A percentile compares a stretch with the other conserved stretches of the same genome.
Evolutionary conservation across 2,329 filamentous ascomycete species (phyloP).

Genomic region (Colletotrichum incanum): DNA sequence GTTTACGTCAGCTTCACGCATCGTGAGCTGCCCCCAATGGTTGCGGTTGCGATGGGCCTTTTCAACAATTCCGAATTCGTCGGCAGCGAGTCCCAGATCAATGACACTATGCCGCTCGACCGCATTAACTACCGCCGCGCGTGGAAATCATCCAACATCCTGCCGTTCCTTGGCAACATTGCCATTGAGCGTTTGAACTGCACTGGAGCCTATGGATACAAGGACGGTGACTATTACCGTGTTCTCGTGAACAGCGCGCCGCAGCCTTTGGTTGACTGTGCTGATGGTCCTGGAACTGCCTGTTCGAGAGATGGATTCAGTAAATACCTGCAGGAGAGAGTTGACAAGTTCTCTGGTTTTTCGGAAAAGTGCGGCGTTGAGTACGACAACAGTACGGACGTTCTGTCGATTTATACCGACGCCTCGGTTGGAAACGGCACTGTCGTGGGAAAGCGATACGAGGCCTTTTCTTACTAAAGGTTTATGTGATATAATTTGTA

Average conservation of each 20-base stretch:
- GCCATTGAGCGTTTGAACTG: conserved; percentile 78
- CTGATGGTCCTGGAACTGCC: conserved; percentile 60
- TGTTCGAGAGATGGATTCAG: conserved; percentile 59
- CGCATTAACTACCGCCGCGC: conserved; percentile 74
- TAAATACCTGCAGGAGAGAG: conserved; percentile 56
- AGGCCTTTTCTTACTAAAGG: neutral
- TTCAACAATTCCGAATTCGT: conserved; percentile 78
- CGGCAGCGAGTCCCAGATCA: conserved; percentile 62
- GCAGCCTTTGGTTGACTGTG: conserved; percentile 59
- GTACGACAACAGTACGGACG: conserved; percentile 55
- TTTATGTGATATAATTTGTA: neutral
- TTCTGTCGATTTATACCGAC: conserved; percentile 53
- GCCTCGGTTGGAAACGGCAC: conserved; percentile 47
- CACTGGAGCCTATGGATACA: conserved; percentile 67
- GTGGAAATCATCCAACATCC: conserved; percentile 74
- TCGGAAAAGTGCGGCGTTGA: conserved; percentile 56
- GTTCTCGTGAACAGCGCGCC: conserved; percentile 61
- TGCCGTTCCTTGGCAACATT: conserved; percentile 78
- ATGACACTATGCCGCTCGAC: conserved; percentile 76
- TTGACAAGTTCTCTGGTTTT: conserved; percentile 57
- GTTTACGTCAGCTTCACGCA: conserved; percentile 80
- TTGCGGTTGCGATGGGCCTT: conserved; percentile 77
- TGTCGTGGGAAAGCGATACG: conserved; percentile 47
- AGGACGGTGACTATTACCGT: conserved; percentile 66
- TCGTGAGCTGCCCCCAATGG: conserved; percentile 77